Evolutionary conservation across 257 asterid species (phyloP), one percentile per base, ranked within the genome.

Genomic region (Ophiorrhiza pumila): DNA sequence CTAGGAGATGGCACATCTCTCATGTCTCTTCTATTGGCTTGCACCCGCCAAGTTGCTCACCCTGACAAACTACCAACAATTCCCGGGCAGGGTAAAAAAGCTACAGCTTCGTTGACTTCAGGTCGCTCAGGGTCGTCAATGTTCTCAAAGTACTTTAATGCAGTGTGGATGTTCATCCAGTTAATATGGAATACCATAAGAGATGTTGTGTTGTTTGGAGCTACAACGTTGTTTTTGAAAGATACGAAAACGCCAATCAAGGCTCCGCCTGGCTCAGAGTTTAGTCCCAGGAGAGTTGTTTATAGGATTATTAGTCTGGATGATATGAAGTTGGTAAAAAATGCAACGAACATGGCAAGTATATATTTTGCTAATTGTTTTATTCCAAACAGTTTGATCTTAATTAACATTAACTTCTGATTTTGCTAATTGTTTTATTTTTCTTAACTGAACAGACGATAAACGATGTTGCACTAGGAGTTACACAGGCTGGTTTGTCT

Each of bases 401-500:
- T n/a, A n/a, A n/a, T n/a, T n/a, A 43, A 5, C 6, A 10, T 56
- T 25, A 35, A 34, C 18, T 37, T 34, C 11, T 63, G 23, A 37
- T 6, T 2, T 35, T 35, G 8, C n/a, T 64, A 5, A 1, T 11
- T 47, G 15, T 14, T 50, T 76, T 12, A 4, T 32, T 35, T 18
- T 62, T 42, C n/a, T n/a, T n/a, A n/a, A n/a, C n/a, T n/a, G n/a
- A 18, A 45, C 80, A 83, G 87, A 83, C 87, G 0, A 73, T 83
- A 55, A 83, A 80, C 7, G 87, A 80, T 65, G 87, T 83, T 11
- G 84, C 83, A 14, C 53, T 83, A 25, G 87, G 82, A 46, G 71
- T 83, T 37, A 77, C 78, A 47, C 84, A 83, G 53, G 84, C 82
- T 61, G 87, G 78, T 35, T 71, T 83, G 47, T 83, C 84, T 61